Evolutionary conservation across 2,329 filamentous ascomycete genomes (phyloP).

Genomic region (Chaetothyriales sp.): DNA sequence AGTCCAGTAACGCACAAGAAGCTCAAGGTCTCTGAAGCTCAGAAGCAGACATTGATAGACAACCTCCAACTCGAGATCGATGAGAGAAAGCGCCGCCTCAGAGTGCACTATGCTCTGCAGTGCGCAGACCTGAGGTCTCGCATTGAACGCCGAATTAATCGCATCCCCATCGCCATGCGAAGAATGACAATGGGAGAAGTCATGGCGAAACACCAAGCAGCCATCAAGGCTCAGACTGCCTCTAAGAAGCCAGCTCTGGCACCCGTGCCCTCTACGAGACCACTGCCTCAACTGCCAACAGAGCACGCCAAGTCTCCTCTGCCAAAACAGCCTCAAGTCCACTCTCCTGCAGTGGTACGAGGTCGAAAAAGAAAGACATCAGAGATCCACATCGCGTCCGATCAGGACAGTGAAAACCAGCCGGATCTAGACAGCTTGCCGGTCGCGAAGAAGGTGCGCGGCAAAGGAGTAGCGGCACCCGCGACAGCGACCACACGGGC

Average conservation of each 20-base stretch:
- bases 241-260: slow-evolving; percentile 7
- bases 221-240: slow-evolving; percentile 32
- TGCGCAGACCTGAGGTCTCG: slow-evolving; percentile 70
- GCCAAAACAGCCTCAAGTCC: slow-evolving; percentile 19
- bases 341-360: slow-evolving; percentile 5
- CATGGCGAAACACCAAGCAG: slow-evolving; percentile 17
- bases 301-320: slow-evolving; percentile 18
- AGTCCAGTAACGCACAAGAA: slow-evolving; percentile 48
- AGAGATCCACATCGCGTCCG: slow-evolving; percentile 25
- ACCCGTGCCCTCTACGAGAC: slow-evolving; percentile 18
- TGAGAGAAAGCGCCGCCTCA: slow-evolving; percentile 70
- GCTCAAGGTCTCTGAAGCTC: slow-evolving; percentile 46
- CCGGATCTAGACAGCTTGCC: slow-evolving; percentile 34
- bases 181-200: slow-evolving; percentile 73
- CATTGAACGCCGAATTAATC: slow-evolving; percentile 83
- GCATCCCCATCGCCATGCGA: slow-evolving; percentile 67
- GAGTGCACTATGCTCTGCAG: slow-evolving; percentile 78
- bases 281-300: slow-evolving; percentile 19
- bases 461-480: slow-evolving; percentile 34
- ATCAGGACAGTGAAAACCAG: slow-evolving; percentile 58
- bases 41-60: slow-evolving; percentile 78
- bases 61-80: slow-evolving; percentile 82
- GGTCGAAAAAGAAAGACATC: slow-evolving; percentile 19
- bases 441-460: slow-evolving; percentile 50
- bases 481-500: slow-evolving; percentile 19